Percentiles rank a stretch among this genome's conserved stretches.
Evolutionary conservation across 306 rosid genomes (phyloP).

Genomic region (Chamaecrista fasciculata): DNA sequence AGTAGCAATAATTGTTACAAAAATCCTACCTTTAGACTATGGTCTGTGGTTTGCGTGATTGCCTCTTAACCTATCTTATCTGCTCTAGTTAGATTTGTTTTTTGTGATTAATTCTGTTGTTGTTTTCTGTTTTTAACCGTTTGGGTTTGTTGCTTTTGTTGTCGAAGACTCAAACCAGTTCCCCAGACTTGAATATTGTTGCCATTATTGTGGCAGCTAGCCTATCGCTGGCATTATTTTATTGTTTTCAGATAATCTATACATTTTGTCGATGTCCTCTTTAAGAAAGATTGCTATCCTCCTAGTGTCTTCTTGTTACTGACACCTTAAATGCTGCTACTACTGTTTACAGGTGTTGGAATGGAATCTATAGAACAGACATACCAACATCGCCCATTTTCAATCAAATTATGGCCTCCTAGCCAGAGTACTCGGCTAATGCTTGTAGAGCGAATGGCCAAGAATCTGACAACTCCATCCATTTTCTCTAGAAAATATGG

Average conservation of each 20-base stretch:
- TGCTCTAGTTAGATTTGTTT: not conserved
- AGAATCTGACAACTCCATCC: constrained; percentile 78
- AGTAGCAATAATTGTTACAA: not conserved
- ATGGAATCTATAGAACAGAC: constrained; percentile 58
- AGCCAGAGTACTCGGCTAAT: constrained; percentile 77
- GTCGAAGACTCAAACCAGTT: not conserved
- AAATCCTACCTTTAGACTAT: not conserved
- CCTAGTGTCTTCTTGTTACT: not conserved
- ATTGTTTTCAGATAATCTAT: not conserved
- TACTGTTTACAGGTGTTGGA: constrained; percentile 41
- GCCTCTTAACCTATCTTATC: not conserved
- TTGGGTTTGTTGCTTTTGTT: not conserved
- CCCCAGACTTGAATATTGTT: not conserved
- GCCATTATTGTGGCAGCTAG: not conserved
- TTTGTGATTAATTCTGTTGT: not conserved
- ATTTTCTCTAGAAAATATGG: constrained; percentile 84
- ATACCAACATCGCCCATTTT: constrained; percentile 51
- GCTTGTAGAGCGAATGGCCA: constrained; percentile 74
- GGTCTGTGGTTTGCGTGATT: not conserved
- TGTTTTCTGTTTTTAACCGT: not conserved
- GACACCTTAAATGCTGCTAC: not conserved
- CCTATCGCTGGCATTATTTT: not conserved
- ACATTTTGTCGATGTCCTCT: not conserved
- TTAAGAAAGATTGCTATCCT: not conserved
- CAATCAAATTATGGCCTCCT: constrained; percentile 86